A percentile compares a stretch with the other conserved stretches of the same genome.
phyloP scores from a whole-genome alignment of 164 flowering plant species.

The Vitis amurensis region DNA sequence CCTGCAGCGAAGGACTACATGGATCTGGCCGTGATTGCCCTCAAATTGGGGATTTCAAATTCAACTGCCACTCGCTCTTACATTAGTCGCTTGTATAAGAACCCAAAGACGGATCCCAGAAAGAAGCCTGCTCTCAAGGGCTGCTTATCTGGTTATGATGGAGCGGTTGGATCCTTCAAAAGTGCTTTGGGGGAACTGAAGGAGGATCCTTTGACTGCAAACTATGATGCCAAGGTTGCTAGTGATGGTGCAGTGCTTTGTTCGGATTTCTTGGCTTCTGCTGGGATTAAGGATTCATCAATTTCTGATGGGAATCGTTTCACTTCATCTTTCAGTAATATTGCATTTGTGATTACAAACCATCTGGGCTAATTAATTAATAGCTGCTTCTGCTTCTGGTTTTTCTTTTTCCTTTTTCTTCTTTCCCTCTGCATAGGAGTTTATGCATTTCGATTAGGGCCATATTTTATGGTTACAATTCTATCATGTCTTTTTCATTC shows the following conservation, averaged over 20 bases:
- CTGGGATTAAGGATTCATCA: background rate
- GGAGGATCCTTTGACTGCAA: background rate
- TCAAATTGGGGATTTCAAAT: background rate
- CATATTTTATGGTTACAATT: too few species aligned
- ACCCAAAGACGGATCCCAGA: background rate
- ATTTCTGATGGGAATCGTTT: background rate
- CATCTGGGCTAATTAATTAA: too few species aligned
- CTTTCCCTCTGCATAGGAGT: too few species aligned
- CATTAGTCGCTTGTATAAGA: background rate
- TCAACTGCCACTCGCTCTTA: background rate
- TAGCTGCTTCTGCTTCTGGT: too few species aligned
- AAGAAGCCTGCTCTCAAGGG: background rate
- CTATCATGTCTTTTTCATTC: too few species aligned
- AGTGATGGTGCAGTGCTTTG: background rate
- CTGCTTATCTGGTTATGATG: background rate
- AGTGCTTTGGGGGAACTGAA: background rate
- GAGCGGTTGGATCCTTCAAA: background rate
- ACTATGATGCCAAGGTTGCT: conserved; percentile 2
- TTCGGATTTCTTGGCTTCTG: background rate
- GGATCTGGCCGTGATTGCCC: background rate
- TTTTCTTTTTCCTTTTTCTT: too few species aligned
- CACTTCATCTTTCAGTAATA: background rate
- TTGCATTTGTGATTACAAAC: background rate
- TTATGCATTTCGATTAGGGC: too few species aligned
- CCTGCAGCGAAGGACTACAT: background rate